phyloP scores from a whole-genome alignment of 352 stramenopile genomes.

The Pythium rishiriense region DNA sequence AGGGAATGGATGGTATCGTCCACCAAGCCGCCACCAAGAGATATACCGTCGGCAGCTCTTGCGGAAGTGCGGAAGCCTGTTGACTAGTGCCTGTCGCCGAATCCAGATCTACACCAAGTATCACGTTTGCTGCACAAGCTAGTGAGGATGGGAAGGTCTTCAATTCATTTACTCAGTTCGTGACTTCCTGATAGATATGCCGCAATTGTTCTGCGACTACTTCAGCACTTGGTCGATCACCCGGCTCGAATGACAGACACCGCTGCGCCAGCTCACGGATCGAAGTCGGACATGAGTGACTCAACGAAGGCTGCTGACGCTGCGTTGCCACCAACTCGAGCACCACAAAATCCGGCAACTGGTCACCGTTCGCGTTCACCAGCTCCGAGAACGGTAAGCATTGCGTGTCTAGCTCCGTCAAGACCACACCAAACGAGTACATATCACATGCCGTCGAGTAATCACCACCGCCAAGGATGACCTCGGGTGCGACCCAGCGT shows the following conservation, averaged over 20 bases:
- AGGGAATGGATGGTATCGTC: too few species aligned
- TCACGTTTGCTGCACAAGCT: too few species aligned
- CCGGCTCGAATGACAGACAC: constrained; percentile 16
- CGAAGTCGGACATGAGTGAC: background rate
- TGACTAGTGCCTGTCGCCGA: too few species aligned
- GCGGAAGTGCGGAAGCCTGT: too few species aligned
- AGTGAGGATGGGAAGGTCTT: too few species aligned
- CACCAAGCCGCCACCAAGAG: too few species aligned
- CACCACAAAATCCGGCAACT: constrained; percentile 13
- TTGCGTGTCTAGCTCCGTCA: constrained; percentile 22
- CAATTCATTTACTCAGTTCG: too few species aligned
- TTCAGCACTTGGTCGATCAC: background rate
- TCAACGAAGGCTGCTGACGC: constrained; percentile 5
- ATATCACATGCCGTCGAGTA: constrained; percentile 13
- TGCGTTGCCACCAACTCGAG: constrained; percentile 7
- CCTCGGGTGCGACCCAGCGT: constrained; percentile 18
- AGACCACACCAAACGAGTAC: constrained; percentile 23
- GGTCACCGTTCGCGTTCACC: background rate
- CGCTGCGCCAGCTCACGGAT: background rate
- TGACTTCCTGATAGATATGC: too few species aligned
- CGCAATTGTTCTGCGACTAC: background rate
- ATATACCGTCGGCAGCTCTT: too few species aligned
- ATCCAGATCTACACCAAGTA: too few species aligned
- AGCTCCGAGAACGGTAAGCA: constrained; percentile 21
- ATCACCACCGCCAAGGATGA: constrained; percentile 11